A percentile compares a stretch with the other conserved stretches of the same genome.
Evolutionary conservation across 192 early-diverging fungal genomes (phyloP).

Genomic region (Cetraspora pellucida): DNA sequence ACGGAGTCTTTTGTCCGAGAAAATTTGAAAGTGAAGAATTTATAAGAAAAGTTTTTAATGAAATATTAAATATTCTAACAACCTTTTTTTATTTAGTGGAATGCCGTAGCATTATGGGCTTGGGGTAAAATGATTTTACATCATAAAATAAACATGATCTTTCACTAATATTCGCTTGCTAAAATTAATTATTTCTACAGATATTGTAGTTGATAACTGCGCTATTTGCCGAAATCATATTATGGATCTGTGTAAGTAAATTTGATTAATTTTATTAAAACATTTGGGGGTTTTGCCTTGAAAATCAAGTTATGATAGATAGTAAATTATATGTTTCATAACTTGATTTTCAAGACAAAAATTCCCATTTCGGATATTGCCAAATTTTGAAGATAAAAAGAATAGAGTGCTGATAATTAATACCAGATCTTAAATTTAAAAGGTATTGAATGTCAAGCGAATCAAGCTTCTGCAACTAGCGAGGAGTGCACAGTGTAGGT

Average conservation of each 20-base stretch:
- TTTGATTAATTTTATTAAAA: conserved; percentile 2
- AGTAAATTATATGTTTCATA: too few species aligned
- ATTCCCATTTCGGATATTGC: too few species aligned
- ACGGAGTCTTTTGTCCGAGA: background rate
- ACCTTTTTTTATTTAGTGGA: conserved; percentile 70
- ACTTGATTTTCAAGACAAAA: too few species aligned
- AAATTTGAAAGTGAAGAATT: background rate
- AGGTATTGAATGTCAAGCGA: conserved; percentile 98
- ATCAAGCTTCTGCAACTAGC: conserved; percentile 89
- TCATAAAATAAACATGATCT: background rate
- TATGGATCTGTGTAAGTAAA: conserved; percentile 90
- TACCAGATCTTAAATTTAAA: background rate
- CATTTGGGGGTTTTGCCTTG: too few species aligned
- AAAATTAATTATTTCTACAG: conserved; percentile 45
- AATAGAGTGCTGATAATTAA: too few species aligned
- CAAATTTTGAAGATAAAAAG: too few species aligned
- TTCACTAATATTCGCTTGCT: background rate
- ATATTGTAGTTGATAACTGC: conserved; percentile 97
- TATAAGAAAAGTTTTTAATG: background rate
- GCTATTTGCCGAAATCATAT: conserved; percentile 99
- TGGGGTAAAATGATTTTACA: conserved; percentile 72
- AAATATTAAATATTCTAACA: background rate
- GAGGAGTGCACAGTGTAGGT: conserved; percentile 94
- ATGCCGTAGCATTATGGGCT: conserved; percentile 97
- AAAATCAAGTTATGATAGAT: too few species aligned